phyloP scores from a whole-genome alignment of 345 rosid species.

The Citrus medica region DNA sequence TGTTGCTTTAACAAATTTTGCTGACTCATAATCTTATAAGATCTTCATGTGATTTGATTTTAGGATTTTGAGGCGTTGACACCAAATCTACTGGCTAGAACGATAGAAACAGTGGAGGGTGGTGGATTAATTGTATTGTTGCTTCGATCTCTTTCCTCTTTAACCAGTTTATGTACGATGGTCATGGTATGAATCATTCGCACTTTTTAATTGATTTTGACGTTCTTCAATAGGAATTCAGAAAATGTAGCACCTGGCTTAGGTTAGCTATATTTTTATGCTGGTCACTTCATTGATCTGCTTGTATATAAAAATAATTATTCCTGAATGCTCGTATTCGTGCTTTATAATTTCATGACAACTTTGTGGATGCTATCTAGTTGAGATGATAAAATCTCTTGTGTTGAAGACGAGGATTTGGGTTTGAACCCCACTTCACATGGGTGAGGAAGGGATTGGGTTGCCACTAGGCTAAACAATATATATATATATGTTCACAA shows the following conservation, averaged over 20 bases:
- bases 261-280: background rate
- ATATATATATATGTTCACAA: too few relatives aligned
- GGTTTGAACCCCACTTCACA: too few relatives aligned
- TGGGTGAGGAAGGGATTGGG: too few relatives aligned
- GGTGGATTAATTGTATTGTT: constrained; percentile 84
- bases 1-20: background rate
- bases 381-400: too few relatives aligned
- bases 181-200: constrained; percentile 65
- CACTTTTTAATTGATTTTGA: background rate
- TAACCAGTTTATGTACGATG: constrained; percentile 92
- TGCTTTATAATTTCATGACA: background rate
- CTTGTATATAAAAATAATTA: background rate
- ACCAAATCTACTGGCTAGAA: constrained; percentile 93
- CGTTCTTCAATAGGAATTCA: background rate
- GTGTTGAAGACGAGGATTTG: too few relatives aligned
- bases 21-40: background rate
- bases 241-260: background rate
- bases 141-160: constrained; percentile 72
- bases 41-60: constrained; percentile 12
- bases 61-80: constrained; percentile 98
- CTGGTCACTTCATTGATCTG: background rate
- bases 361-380: background rate
- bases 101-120: constrained; percentile 96
- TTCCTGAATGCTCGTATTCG: background rate
- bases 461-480: too few relatives aligned